A percentile compares a stretch with the other conserved stretches of the same genome.
These are phyloP conservation scores for Sporisorium sorghi DNA, from an alignment of 1,284 basidiomycete genomes.

Conservation along the genomic window DNA sequence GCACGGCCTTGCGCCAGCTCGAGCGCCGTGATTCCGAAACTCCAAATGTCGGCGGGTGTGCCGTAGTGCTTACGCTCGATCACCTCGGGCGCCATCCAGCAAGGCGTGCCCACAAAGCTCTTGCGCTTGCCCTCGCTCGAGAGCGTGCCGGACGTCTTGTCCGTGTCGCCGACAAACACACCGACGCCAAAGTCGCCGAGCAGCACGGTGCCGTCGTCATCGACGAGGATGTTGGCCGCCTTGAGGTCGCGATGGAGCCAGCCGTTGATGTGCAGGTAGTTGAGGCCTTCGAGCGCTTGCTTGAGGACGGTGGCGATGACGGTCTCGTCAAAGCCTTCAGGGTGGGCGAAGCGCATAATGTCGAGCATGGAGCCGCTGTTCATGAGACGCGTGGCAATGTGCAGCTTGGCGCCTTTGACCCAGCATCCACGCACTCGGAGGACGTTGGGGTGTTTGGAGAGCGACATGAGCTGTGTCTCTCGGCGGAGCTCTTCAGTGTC, in stretches of 20 bases:
- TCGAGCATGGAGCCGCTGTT: slow-evolving; percentile 86
- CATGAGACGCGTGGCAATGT: slow-evolving; percentile 89
- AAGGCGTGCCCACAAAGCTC: slow-evolving; percentile 90
- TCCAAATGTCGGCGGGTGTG: slow-evolving; percentile 87
- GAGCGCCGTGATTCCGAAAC: slow-evolving; percentile 85
- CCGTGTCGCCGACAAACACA: slow-evolving; percentile 77
- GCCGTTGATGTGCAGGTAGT: slow-evolving; percentile 88
- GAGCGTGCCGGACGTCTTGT: slow-evolving; percentile 29
- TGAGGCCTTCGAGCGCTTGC: slow-evolving; percentile 84
- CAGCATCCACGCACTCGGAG: slow-evolving; percentile 88
- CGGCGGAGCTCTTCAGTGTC: slow-evolving; percentile 74
- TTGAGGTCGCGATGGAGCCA: slow-evolving; percentile 87
- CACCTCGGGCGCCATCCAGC: slow-evolving; percentile 93
- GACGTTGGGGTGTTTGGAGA: slow-evolving; percentile 92
- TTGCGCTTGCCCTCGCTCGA: slow-evolving; percentile 74
- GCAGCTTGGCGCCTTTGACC: slow-evolving; percentile 83
- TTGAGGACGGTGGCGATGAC: slow-evolving; percentile 84
- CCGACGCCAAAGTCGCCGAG: slow-evolving; percentile 89
- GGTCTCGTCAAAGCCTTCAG: slow-evolving; percentile 86
- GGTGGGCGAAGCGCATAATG: slow-evolving; percentile 84
- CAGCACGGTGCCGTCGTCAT: slow-evolving; percentile 79
- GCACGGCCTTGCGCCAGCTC: slow-evolving; percentile 85
- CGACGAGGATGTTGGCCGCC: slow-evolving; percentile 82
- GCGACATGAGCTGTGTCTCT: slow-evolving; percentile 90
- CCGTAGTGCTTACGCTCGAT: slow-evolving; percentile 85